Evolutionary conservation across 1,139 yeast genomes (phyloP).

Genomic region (Lodderomyces orthopsilosis): DNA sequence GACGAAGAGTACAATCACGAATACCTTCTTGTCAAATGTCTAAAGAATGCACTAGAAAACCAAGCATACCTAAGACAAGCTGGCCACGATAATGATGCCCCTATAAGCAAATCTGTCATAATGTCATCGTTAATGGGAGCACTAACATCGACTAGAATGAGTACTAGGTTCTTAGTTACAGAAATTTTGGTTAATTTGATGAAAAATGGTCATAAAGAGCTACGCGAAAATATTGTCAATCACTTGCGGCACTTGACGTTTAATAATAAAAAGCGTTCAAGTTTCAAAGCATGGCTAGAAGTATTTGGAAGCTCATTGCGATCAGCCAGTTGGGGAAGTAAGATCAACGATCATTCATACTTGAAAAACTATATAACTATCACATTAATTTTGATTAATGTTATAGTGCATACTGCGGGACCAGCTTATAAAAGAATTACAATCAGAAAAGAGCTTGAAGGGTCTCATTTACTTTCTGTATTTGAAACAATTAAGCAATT

Average conservation of each 20-base stretch:
- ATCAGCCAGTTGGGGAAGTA: conserved; percentile 7
- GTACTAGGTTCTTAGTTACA: conserved; percentile 42
- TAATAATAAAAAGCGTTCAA: neutral
- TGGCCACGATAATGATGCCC: conserved; percentile 10
- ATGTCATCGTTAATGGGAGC: conserved; percentile 38
- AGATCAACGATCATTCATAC: conserved; percentile 14
- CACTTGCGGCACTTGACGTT: conserved; percentile 28
- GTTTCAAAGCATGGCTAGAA: neutral
- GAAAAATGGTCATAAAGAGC: conserved; percentile 20
- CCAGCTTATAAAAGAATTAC: conserved; percentile 28
- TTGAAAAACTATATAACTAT: conserved; percentile 44
- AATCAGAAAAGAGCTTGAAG: conserved; percentile 40
- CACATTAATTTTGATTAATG: conserved; percentile 43
- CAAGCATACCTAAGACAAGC: conserved; percentile 12
- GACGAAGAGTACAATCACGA: conserved; percentile 47
- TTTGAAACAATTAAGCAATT: conserved; percentile 38
- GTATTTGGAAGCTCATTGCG: conserved; percentile 1
- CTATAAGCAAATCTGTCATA: conserved; percentile 29
- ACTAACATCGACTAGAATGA: conserved; percentile 38
- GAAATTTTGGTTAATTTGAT: conserved; percentile 41
- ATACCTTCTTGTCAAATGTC: conserved; percentile 36
- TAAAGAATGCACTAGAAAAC: conserved; percentile 13
- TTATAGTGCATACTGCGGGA: conserved; percentile 37
- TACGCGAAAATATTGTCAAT: conserved; percentile 17
- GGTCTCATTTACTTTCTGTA: conserved; percentile 36